These are phyloP conservation scores for Lithohypha guttulata DNA, from an alignment of 2,329 filamentous ascomycete genomes.

Conservation along the genomic window DNA sequence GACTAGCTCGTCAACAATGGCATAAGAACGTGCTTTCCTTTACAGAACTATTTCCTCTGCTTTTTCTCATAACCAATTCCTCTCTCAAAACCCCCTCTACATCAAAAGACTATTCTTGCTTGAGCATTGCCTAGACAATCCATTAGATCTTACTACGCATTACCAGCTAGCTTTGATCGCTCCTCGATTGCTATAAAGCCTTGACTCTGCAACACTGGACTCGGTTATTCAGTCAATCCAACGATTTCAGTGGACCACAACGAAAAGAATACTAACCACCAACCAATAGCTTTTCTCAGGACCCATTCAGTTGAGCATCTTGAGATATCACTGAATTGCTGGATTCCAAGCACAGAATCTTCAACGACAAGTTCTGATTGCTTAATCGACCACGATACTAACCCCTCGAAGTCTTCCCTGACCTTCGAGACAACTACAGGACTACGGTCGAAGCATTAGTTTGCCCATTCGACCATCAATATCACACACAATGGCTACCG, in stretches of 20 bases:
- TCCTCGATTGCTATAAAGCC: slow-evolving; percentile 25
- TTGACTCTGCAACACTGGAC: slow-evolving; percentile 21
- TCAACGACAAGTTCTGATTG: slow-evolving; percentile 25
- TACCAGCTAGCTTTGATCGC: slow-evolving; percentile 25
- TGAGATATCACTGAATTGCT: slow-evolving; percentile 26
- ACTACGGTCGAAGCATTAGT: slow-evolving; percentile 37
- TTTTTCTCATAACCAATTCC: slow-evolving; percentile 13
- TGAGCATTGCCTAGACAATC: slow-evolving; percentile 27
- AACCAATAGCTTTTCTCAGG: slow-evolving; percentile 24
- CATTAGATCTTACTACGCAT: slow-evolving; percentile 27
- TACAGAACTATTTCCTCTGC: neutral
- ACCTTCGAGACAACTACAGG: slow-evolving; percentile 21
- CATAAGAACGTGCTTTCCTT: slow-evolving; percentile 2
- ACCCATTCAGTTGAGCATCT: slow-evolving; percentile 31
- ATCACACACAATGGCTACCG: slow-evolving; percentile 59
- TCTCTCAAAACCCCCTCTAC: slow-evolving; percentile 27
- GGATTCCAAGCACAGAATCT: slow-evolving; percentile 24
- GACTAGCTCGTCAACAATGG: neutral
- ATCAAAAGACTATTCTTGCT: slow-evolving; percentile 19
- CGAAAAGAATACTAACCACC: slow-evolving; percentile 25
- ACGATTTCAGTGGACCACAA: slow-evolving; percentile 23
- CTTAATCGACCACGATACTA: slow-evolving; percentile 28
- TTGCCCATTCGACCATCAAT: slow-evolving; percentile 37
- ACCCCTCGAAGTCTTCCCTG: slow-evolving; percentile 24
- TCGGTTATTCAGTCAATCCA: slow-evolving; percentile 28